Conservation (phyloP, 176 grass and related monocot genomes). For the Bothriochloa decipiens region DNA sequence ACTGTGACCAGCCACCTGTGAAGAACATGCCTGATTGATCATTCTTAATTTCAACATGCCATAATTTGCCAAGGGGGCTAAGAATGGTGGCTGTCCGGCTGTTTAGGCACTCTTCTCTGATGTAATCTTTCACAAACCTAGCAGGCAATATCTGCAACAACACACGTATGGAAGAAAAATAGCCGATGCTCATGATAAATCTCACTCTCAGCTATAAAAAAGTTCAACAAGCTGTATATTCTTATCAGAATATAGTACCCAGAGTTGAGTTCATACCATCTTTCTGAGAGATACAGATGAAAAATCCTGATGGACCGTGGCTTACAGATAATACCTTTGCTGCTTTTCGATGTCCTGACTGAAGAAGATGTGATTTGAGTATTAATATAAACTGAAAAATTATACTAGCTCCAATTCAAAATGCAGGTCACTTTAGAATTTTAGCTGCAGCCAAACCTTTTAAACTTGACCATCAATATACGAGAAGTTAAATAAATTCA, state of each 20-base stretch:
- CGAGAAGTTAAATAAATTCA: too few relatives aligned
- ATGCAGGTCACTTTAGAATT: neutral
- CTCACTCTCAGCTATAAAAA: neutral
- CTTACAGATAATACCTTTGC: neutral
- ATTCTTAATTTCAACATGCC: neutral
- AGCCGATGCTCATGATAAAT: neutral
- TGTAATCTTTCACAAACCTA: neutral
- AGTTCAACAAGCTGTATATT: neutral
- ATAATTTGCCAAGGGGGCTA: conserved; percentile 22
- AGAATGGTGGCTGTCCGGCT: neutral
- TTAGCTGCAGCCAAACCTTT: neutral
- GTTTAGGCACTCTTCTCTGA: neutral
- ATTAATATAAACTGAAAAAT: neutral
- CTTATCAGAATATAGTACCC: neutral
- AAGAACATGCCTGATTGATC: conserved; percentile 1
- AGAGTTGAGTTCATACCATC: conserved; percentile 29
- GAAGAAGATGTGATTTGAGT: neutral
- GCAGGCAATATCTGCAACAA: conserved; percentile 18
- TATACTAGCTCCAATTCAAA: neutral
- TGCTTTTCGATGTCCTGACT: neutral
- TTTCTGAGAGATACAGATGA: neutral
- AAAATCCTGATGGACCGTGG: conserved; percentile 40
- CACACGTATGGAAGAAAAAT: neutral
- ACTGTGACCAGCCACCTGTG: too few relatives aligned
- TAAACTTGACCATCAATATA: neutral